Conservation (phyloP, 371 early-diverging fungal genomes). For the Fennellomyces sp. region DNA sequence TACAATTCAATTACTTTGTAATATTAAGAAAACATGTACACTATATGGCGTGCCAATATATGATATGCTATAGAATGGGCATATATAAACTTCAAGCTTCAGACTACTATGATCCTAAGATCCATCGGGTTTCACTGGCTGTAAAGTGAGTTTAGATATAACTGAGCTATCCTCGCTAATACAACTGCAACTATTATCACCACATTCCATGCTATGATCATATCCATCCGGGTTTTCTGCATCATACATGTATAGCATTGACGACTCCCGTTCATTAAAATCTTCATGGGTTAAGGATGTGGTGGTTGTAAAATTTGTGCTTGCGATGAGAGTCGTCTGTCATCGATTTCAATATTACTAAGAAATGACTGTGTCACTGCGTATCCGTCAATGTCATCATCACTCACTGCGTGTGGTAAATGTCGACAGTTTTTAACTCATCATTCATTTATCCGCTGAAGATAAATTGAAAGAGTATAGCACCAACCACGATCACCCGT, state of each 20-base stretch:
- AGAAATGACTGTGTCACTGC: neutral
- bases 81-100: too few relatives aligned
- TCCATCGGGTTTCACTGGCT: neutral
- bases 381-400: neutral
- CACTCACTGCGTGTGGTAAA: neutral
- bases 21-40: too few relatives aligned
- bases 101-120: too few relatives aligned
- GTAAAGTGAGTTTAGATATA: neutral
- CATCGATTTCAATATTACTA: neutral
- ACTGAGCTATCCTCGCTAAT: neutral
- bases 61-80: too few relatives aligned
- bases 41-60: too few relatives aligned
- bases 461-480: neutral
- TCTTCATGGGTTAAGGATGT: neutral
- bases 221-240: neutral
- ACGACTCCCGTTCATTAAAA: neutral
- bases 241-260: neutral
- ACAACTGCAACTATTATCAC: neutral
- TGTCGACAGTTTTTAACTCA: too few relatives aligned
- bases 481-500: neutral
- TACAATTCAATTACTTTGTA: too few relatives aligned
- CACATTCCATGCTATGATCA: neutral
- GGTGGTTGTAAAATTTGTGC: neutral
- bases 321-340: neutral
- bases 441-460: neutral